Conservation (phyloP, 1,284 basidiomycete species). For the Cutaneotrichosporon mucoides region DNA sequence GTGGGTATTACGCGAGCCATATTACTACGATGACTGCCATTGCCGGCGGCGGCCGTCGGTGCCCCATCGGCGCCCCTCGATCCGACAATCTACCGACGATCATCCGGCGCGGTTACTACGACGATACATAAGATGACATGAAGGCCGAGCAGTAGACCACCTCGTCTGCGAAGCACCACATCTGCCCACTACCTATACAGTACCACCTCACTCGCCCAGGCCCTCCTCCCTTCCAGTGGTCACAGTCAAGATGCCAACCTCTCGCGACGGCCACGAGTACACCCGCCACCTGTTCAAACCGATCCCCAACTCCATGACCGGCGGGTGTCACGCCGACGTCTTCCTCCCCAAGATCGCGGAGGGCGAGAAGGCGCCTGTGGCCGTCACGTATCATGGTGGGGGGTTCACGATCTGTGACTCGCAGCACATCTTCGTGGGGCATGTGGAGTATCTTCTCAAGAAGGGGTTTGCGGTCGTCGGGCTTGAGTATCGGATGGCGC, state of each 20-base stretch:
- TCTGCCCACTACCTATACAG: too few relatives aligned
- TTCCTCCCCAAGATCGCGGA: background rate
- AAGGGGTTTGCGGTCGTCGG: conserved; percentile 2
- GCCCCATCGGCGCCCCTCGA: too few relatives aligned
- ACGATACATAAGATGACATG: too few relatives aligned
- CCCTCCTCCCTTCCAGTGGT: too few relatives aligned
- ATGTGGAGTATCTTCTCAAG: background rate
- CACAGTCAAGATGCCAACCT: background rate
- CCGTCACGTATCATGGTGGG: conserved; percentile 3
- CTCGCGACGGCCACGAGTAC: conserved; percentile 5
- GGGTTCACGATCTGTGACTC: conserved; percentile 3
- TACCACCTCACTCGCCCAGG: too few relatives aligned
- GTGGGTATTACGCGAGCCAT: too few relatives aligned
- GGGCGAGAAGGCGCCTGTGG: background rate
- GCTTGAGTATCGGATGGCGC: conserved; percentile 2
- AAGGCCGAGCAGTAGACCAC: too few relatives aligned
- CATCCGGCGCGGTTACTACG: too few relatives aligned
- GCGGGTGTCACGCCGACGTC: conserved; percentile 7
- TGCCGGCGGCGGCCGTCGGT: too few relatives aligned
- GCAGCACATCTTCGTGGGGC: conserved; percentile 2
- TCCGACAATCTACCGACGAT: too few relatives aligned
- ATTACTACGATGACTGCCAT: too few relatives aligned
- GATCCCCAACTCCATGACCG: background rate
- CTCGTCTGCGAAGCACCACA: too few relatives aligned
- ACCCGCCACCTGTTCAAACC: conserved; percentile 6